Evolutionary conservation across 169 alveolate genomes (phyloP).

Genomic region (Babesia bovis): DNA sequence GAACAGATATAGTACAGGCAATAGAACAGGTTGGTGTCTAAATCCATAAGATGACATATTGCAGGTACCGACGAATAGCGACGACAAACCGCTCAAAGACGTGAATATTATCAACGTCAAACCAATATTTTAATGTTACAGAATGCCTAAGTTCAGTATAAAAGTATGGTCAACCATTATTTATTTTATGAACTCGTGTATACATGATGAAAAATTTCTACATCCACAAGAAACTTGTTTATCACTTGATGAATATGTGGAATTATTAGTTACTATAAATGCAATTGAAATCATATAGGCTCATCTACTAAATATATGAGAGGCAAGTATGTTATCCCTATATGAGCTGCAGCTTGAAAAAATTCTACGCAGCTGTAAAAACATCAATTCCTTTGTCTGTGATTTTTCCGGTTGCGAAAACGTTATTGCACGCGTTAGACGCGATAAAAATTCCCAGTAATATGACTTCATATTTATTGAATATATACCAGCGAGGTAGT

Average conservation of each 20-base stretch:
- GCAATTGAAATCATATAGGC: too few species aligned
- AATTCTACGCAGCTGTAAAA: constrained; percentile 4
- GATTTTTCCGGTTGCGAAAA: constrained; percentile 28
- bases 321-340: background rate
- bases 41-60: background rate
- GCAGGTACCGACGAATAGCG: constrained; percentile 73
- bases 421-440: background rate
- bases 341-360: constrained; percentile 5
- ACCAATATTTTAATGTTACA: constrained; percentile 24
- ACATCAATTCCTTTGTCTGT: background rate
- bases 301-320: too few species aligned
- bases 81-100: constrained; percentile 75
- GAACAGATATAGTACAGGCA: constrained; percentile 89
- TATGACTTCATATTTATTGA: constrained; percentile 4
- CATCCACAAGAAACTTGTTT: too few species aligned
- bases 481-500: background rate
- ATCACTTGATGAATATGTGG: too few species aligned
- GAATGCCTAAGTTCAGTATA: too few species aligned
- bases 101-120: constrained; percentile 72
- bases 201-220: too few species aligned
- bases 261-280: too few species aligned
- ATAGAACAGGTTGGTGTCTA: constrained; percentile 84
- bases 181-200: too few species aligned
- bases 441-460: background rate
- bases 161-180: too few species aligned